phyloP scores from a whole-genome alignment of 1,284 basidiomycete species.

The Hypsizygus ulmarius region DNA sequence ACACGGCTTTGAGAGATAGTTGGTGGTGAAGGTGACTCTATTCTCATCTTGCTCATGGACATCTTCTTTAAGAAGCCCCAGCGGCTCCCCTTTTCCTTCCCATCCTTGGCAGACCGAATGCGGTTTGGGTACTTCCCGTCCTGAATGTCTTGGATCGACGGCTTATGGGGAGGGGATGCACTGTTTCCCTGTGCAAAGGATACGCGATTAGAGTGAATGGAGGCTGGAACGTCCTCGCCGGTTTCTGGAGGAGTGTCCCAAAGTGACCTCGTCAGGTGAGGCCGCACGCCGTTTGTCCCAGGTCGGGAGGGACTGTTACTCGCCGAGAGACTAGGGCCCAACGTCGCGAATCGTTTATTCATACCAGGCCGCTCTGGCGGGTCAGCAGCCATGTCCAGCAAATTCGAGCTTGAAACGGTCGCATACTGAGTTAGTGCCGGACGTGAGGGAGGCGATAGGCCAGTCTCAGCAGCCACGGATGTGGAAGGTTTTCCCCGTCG shows the following conservation, averaged over 20 bases:
- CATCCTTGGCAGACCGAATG: constrained; percentile 37
- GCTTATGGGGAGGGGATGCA: constrained; percentile 19
- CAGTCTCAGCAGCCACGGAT: constrained; percentile 21
- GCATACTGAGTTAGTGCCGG: constrained; percentile 49
- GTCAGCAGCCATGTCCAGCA: constrained; percentile 39
- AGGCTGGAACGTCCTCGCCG: constrained; percentile 17
- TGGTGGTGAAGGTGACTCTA: constrained; percentile 47
- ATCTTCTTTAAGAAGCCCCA: constrained; percentile 97
- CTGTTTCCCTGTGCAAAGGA: constrained; percentile 21
- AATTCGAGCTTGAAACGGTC: constrained; percentile 59
- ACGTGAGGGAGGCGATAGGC: constrained; percentile 37
- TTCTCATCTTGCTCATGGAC: constrained; percentile 86
- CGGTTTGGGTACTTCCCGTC: constrained; percentile 30
- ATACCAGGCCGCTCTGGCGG: constrained; percentile 36
- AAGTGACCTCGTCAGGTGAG: constrained; percentile 49
- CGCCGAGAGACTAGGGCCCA: constrained; percentile 49
- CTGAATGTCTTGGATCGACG: constrained; percentile 20
- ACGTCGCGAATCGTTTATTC: constrained; percentile 63
- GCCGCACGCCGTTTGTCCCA: constrained; percentile 34
- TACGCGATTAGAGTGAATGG: constrained; percentile 21
- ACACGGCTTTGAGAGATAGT: constrained; percentile 28
- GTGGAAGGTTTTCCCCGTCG: constrained; percentile 43
- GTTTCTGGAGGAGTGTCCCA: constrained; percentile 42
- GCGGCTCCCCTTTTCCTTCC: constrained; percentile 62
- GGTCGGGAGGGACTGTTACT: constrained; percentile 31